Conservation (phyloP, 805 yeast genomes). For the Nadsonia fulvescens region DNA sequence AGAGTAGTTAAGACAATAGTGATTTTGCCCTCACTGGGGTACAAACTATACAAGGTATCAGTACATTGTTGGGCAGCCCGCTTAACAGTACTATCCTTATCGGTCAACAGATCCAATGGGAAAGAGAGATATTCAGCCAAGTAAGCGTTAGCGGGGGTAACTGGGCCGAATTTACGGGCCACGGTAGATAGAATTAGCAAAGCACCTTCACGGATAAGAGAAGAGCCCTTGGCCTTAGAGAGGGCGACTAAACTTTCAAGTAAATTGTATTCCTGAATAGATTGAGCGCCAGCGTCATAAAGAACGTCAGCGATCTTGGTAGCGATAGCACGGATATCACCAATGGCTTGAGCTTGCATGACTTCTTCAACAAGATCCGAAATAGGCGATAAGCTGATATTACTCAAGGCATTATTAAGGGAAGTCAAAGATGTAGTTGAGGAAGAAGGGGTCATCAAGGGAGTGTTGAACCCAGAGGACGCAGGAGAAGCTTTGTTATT, state of each 20-base stretch:
- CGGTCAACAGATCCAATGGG: slow-evolving; percentile 59
- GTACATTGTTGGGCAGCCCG: slow-evolving; percentile 72
- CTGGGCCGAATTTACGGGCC: slow-evolving; percentile 36
- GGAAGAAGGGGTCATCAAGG: slow-evolving; percentile 7
- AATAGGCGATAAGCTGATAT: slow-evolving; percentile 48
- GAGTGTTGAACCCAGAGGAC: slow-evolving; percentile 3
- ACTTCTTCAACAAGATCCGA: slow-evolving; percentile 36
- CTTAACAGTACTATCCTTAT: slow-evolving; percentile 73
- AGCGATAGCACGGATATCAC: slow-evolving; percentile 38
- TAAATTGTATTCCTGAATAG: slow-evolving; percentile 48
- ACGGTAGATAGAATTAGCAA: slow-evolving; percentile 40
- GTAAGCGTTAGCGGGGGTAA: slow-evolving; percentile 56
- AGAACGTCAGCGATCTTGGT: slow-evolving; percentile 35
- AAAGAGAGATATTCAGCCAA: slow-evolving; percentile 42
- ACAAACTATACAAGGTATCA: slow-evolving; percentile 49
- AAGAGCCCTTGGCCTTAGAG: slow-evolving; percentile 53
- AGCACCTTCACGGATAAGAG: slow-evolving; percentile 62
- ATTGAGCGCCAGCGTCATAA: slow-evolving; percentile 24
- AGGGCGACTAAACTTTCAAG: slow-evolving; percentile 45
- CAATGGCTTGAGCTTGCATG: slow-evolving; percentile 30
- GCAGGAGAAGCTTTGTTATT: too few species aligned
- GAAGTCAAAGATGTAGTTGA: slow-evolving; percentile 59
- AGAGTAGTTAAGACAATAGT: slow-evolving; percentile 48
- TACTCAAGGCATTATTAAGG: slow-evolving; percentile 52
- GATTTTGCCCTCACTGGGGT: slow-evolving; percentile 63